Conservation (phyloP, 2,329 filamentous ascomycete genomes). For the Dactylellina drechsleri region DNA sequence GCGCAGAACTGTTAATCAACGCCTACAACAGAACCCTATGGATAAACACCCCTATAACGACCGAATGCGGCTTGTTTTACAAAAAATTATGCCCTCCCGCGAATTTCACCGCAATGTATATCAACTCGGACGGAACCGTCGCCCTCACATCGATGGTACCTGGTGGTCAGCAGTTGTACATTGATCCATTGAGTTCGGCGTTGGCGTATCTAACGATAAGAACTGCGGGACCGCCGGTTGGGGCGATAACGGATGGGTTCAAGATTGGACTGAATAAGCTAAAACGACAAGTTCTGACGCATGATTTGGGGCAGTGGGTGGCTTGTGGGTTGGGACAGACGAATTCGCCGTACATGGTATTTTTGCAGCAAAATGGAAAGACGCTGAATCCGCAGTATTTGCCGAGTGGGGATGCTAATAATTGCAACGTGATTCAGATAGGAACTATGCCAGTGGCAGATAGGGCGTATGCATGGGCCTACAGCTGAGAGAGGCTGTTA, state of each 20-base stretch:
- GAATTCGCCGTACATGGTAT: neutral
- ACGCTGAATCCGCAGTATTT: slow-evolving; percentile 1
- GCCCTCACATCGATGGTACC: neutral
- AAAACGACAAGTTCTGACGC: neutral
- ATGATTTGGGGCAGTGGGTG: neutral
- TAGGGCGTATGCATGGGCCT: neutral
- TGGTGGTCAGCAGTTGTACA: neutral
- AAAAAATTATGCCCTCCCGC: neutral
- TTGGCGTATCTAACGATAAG: neutral
- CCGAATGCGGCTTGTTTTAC: neutral
- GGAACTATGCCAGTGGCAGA: neutral
- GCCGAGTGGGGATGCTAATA: neutral
- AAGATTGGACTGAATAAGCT: neutral
- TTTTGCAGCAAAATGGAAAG: neutral
- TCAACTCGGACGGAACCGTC: neutral
- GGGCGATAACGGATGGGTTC: neutral
- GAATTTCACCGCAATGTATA: neutral
- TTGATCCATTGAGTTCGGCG: neutral
- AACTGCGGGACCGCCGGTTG: neutral
- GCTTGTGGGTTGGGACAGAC: neutral
- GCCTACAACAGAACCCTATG: neutral
- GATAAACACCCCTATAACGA: neutral
- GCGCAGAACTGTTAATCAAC: neutral
- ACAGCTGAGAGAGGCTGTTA: neutral
- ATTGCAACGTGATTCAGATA: neutral